A percentile compares a stretch with the other conserved stretches of the same genome.
These are phyloP conservation scores for Sonneratia caseolaris DNA, from an alignment of 345 rosid genomes.

Conservation along the genomic window DNA sequence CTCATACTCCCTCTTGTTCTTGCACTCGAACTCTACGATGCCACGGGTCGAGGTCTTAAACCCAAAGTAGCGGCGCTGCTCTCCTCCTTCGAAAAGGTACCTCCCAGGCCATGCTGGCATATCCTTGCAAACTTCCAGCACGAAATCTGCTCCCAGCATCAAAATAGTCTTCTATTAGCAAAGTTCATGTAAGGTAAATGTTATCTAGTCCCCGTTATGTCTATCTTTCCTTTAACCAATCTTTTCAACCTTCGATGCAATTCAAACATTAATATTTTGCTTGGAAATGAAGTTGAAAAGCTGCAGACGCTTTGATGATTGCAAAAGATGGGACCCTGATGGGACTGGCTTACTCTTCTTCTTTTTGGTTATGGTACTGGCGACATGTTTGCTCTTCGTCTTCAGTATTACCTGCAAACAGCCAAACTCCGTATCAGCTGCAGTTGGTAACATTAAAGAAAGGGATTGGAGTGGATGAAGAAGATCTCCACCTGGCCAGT, in stretches of 20 bases:
- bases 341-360: conserved; percentile 51
- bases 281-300: not conserved
- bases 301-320: too few species aligned
- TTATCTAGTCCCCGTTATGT: not conserved
- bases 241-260: not conserved
- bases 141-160: conserved; percentile 36
- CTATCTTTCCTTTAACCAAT: too few species aligned
- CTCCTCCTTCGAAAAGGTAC: conserved; percentile 54
- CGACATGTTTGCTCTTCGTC: conserved; percentile 86
- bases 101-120: conserved; percentile 92
- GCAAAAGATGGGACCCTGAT: too few species aligned
- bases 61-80: conserved; percentile 68
- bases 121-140: conserved; percentile 61
- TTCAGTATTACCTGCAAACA: conserved; percentile 58
- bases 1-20: conserved; percentile 59
- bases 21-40: conserved; percentile 73
- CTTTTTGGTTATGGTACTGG: conserved; percentile 77
- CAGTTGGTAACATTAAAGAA: not conserved
- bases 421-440: not conserved
- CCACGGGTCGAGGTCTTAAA: conserved; percentile 59
- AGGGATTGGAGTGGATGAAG: not conserved
- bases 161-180: not conserved
- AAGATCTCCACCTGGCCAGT: conserved; percentile 34
- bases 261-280: not conserved
- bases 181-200: not conserved